Percentiles rank a stretch among this genome's conserved stretches.
phyloP scores from a whole-genome alignment of 2,329 filamentous ascomycete species.

The Phialophora verrucosa region DNA sequence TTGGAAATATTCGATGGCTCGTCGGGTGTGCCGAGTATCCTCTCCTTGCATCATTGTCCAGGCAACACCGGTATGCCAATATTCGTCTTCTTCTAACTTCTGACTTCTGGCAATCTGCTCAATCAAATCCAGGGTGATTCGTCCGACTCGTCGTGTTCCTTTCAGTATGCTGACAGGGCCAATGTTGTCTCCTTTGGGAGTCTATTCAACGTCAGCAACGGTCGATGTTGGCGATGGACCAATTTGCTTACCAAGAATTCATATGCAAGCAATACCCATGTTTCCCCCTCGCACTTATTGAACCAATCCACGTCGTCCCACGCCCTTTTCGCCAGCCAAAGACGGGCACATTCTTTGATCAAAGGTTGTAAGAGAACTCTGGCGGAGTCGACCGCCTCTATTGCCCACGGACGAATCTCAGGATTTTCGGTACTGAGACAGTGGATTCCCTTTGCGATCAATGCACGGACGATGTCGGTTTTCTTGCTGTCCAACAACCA shows the following conservation, averaged over 20 bases:
- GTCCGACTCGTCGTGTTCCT: constrained; percentile 12
- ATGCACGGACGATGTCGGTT: constrained; percentile 1
- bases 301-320: constrained; percentile 15
- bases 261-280: constrained; percentile 13
- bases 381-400: constrained; percentile 5
- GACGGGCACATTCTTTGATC: constrained; percentile 12
- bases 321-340: constrained; percentile 9
- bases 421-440: constrained; percentile 1
- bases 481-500: constrained; percentile 9
- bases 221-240: background rate
- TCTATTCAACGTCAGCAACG: constrained; percentile 1
- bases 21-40: constrained; percentile 13
- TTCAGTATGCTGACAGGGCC: constrained; percentile 11
- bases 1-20: constrained; percentile 26
- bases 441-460: constrained; percentile 10
- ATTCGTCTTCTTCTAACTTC: constrained; percentile 18
- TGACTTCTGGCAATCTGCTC: constrained; percentile 22
- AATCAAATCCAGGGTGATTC: constrained; percentile 14
- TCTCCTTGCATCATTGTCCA: constrained; percentile 28
- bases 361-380: constrained; percentile 9
- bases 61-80: constrained; percentile 23
- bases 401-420: constrained; percentile 9
- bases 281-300: constrained; percentile 12
- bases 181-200: constrained; percentile 6
- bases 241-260: constrained; percentile 10